A percentile compares a stretch with the other conserved stretches of the same genome.
phyloP scores from a whole-genome alignment of 1,284 basidiomycete genomes.

The Boletus calvinii region DNA sequence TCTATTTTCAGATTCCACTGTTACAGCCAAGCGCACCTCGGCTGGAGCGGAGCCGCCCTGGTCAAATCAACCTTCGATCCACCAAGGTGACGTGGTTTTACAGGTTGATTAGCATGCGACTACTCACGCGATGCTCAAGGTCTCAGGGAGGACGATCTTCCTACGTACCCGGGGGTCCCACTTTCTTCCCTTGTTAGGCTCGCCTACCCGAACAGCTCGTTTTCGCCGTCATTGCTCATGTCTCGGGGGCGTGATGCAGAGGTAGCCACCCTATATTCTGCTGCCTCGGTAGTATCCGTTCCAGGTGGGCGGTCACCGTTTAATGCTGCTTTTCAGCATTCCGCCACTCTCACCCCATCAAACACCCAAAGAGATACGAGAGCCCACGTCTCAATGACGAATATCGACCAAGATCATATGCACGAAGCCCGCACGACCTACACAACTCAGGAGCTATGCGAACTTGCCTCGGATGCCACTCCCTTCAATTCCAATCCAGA shows the following conservation, averaged over 20 bases:
- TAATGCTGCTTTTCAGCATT: slow-evolving; percentile 33
- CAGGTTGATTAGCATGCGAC: not conserved
- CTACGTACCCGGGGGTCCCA: slow-evolving; percentile 49
- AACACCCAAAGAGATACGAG: slow-evolving; percentile 31
- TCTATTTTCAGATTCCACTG: slow-evolving; percentile 11
- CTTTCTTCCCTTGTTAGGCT: slow-evolving; percentile 79
- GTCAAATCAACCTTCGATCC: slow-evolving; percentile 10
- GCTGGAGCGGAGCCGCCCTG: slow-evolving; percentile 19
- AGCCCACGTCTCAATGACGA: slow-evolving; percentile 21
- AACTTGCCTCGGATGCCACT: slow-evolving; percentile 76
- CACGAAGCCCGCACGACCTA: slow-evolving; percentile 53
- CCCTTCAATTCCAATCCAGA: slow-evolving; percentile 67
- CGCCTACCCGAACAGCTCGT: slow-evolving; percentile 73
- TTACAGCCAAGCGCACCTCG: slow-evolving; percentile 25
- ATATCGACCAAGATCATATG: slow-evolving; percentile 24
- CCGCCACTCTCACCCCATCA: slow-evolving; percentile 39
- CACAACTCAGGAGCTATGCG: slow-evolving; percentile 60
- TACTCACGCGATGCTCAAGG: slow-evolving; percentile 23
- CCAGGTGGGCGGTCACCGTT: slow-evolving; percentile 44
- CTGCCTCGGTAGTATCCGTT: slow-evolving; percentile 73
- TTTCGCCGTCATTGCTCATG: slow-evolving; percentile 39
- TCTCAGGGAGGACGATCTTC: slow-evolving; percentile 23
- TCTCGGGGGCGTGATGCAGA: slow-evolving; percentile 63
- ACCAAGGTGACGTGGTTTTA: slow-evolving; percentile 24
- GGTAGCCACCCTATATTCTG: slow-evolving; percentile 81